Evolutionary conservation across 106 monocot genomes (phyloP).

Genomic region (Gastrodia elata): DNA sequence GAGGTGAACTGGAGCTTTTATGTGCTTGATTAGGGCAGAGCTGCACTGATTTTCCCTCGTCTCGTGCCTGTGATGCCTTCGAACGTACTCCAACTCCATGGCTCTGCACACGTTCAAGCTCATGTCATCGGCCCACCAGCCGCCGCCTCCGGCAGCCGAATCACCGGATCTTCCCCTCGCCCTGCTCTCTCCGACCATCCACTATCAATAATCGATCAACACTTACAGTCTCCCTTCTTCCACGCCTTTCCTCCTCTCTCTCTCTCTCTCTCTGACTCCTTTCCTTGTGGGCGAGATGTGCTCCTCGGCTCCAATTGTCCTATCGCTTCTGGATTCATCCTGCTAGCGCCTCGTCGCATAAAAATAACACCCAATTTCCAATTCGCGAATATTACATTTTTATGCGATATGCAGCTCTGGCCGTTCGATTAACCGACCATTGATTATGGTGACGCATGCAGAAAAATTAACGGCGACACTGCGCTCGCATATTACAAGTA

Average conservation of each 20-base stretch:
- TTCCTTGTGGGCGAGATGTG: neutral
- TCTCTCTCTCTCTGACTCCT: neutral
- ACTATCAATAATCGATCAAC: neutral
- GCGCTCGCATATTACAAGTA: neutral
- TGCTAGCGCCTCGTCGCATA: neutral
- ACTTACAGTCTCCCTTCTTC: neutral
- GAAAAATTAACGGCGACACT: constrained; percentile 1
- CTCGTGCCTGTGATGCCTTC: constrained; percentile 38
- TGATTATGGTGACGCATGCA: neutral
- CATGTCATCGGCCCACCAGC: constrained; percentile 18
- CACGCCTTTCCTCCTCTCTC: neutral
- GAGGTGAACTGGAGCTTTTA: constrained; percentile 50
- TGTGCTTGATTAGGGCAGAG: constrained; percentile 40
- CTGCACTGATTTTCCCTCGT: constrained; percentile 44
- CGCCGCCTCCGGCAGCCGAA: neutral
- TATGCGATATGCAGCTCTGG: neutral
- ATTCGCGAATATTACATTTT: neutral
- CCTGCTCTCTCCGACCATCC: constrained; percentile 9
- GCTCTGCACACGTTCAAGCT: constrained; percentile 7
- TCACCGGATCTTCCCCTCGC: neutral
- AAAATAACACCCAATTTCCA: neutral
- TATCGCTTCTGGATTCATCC: neutral
- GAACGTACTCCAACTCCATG: constrained; percentile 30
- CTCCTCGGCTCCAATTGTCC: neutral
- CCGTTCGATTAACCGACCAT: constrained; percentile 1